These are phyloP conservation scores for Sclerotinia subarctica DNA, from an alignment of 2,329 filamentous ascomycete genomes.

Conservation along the genomic window DNA sequence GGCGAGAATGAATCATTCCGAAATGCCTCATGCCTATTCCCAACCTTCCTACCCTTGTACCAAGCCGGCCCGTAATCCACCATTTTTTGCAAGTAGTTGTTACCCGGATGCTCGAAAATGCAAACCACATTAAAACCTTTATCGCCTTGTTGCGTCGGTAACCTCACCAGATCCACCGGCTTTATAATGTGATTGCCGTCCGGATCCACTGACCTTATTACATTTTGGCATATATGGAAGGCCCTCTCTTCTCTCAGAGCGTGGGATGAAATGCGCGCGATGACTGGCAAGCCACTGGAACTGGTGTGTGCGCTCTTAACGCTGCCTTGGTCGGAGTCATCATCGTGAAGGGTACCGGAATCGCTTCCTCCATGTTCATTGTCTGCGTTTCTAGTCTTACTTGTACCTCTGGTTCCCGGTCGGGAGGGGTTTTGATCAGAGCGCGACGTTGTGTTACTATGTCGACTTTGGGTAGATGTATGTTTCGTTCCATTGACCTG, in stretches of 20 bases:
- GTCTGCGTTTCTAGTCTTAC: neutral
- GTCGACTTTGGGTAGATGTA: conserved; percentile 30
- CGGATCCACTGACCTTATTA: conserved; percentile 69
- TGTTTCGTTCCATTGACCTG: conserved; percentile 61
- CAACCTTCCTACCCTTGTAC: conserved; percentile 55
- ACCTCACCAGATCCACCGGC: conserved; percentile 73
- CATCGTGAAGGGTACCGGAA: conserved; percentile 21
- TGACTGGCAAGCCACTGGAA: conserved; percentile 45
- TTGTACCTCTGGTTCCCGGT: conserved; percentile 21
- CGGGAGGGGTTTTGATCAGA: conserved; percentile 24
- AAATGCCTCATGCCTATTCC: conserved; percentile 43
- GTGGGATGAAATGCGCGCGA: conserved; percentile 81
- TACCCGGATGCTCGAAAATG: conserved; percentile 76
- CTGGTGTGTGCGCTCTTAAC: neutral
- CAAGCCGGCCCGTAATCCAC: conserved; percentile 76
- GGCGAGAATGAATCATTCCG: conserved; percentile 42
- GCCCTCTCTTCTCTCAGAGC: conserved; percentile 80
- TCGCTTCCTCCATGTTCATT: conserved; percentile 30
- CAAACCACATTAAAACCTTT: conserved; percentile 70
- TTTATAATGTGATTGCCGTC: conserved; percentile 72
- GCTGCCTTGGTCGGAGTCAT: conserved; percentile 32
- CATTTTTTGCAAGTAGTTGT: conserved; percentile 66
- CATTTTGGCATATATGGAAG: conserved; percentile 74
- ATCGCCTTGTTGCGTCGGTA: conserved; percentile 67
- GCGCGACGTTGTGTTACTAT: conserved; percentile 33